Base-by-base conservation (phyloP, 192 early-diverging fungal genomes). In the Rhizoclosmatium sp. region DNA sequence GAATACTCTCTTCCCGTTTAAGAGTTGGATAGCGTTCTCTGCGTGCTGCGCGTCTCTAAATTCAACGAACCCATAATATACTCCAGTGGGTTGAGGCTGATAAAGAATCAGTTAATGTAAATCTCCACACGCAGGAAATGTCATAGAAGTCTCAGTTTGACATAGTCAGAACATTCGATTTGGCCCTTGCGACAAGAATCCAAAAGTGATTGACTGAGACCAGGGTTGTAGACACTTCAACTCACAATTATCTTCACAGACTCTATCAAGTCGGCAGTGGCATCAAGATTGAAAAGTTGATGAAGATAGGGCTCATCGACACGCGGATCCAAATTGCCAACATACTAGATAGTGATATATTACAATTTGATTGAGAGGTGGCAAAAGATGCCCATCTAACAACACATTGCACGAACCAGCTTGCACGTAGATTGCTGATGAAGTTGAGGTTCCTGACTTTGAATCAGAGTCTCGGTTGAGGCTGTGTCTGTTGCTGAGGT, bases 1-100 rank as follows among this genome's bases (percentile, higher is more conserved):
- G 78, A 89, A 89, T 5, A 94, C 79, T 49, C 84, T 87, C 67
- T 85, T 88, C 10, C 94, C 94, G 78, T 97, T 95, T 72, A 96
- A 82, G 31, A 64, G 76, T 74, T 92, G 86, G 31, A 95, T 82
- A 47, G 94, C 95, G 56, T 81, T 65, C 31, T 93, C 92, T 49
- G 96, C 96, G 51, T 87, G 80, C 70, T 87, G 83, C 80, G 91
- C 91, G 56, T 92, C 92, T 69, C 82, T 82, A 87, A 90, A 94
- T 80, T 95, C 94, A 65, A 97, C 93, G 84, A 97, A 97, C 14
- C 94, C 96, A 85, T 94, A 97, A 86, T 94, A 94, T 70, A 95
- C 82, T 16, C 91, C 92, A 59, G 23, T 45, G 4, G 58, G 54
- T 58, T 69, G 69, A 1, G 67, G 42, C 69, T 80, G 16, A 3